A percentile compares a stretch with the other conserved stretches of the same genome.
phyloP scores from a whole-genome alignment of 768 basidiomycete species.

The Gelatoporia subvermispora region DNA sequence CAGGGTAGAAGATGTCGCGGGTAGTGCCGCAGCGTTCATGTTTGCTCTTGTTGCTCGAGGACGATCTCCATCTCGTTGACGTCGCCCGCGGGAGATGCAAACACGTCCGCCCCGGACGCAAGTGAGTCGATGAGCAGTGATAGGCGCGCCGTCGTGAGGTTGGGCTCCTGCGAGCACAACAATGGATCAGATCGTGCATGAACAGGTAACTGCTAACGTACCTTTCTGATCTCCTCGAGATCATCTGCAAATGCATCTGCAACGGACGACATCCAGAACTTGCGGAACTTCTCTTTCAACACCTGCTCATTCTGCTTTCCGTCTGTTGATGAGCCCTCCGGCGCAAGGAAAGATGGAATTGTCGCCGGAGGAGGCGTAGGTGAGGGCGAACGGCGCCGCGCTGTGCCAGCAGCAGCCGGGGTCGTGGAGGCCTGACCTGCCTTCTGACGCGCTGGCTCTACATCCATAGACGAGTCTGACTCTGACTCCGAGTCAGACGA shows the following conservation, averaged over 20 bases:
- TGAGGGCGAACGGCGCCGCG: conserved; percentile 23
- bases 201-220: too few relatives aligned
- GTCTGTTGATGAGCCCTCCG: conserved; percentile 22
- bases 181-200: too few relatives aligned
- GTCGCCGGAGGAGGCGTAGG: conserved; percentile 26
- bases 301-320: conserved; percentile 41
- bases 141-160: conserved; percentile 62
- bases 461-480: conserved; percentile 16
- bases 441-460: conserved; percentile 2
- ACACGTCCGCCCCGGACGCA: conserved; percentile 73
- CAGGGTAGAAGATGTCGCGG: too few relatives aligned
- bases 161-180: conserved; percentile 49
- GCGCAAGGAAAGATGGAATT: conserved; percentile 57
- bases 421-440: too few relatives aligned
- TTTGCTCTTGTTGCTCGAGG: conserved; percentile 29
- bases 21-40: too few relatives aligned
- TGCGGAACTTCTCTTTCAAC: conserved; percentile 65
- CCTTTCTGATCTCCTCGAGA: conserved; percentile 80
- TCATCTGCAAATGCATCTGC: conserved; percentile 82
- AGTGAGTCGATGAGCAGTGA: conserved; percentile 78
- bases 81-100: conserved; percentile 36
- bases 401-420: not conserved
- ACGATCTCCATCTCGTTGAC: conserved; percentile 77
- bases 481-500: conserved; percentile 12
- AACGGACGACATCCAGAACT: conserved; percentile 84